A percentile compares a stretch with the other conserved stretches of the same genome.
Evolutionary conservation across 1,284 basidiomycete species (phyloP).

Genomic region (Trametes pubescens): DNA sequence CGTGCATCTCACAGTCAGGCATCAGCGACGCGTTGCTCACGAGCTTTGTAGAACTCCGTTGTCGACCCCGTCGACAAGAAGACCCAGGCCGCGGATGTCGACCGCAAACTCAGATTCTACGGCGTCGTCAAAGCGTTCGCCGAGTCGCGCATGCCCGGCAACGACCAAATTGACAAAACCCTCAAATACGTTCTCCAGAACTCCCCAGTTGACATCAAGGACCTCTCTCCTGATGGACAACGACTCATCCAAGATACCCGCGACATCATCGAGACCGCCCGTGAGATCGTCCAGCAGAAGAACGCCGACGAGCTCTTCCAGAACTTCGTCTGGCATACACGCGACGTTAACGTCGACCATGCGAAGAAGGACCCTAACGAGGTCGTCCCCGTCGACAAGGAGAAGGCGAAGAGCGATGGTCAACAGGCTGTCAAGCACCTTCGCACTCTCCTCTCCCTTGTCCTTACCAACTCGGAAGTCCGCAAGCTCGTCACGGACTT

Average conservation of each 20-base stretch:
- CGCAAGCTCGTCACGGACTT: conserved; percentile 90
- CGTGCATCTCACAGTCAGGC: not conserved
- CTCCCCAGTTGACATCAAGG: conserved; percentile 70
- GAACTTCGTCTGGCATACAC: conserved; percentile 83
- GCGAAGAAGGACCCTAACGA: conserved; percentile 55
- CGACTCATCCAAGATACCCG: conserved; percentile 79
- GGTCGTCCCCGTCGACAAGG: conserved; percentile 58
- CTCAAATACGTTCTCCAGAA: conserved; percentile 73
- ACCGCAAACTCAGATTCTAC: conserved; percentile 77
- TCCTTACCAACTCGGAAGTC: conserved; percentile 92
- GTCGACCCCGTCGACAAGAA: conserved; percentile 63
- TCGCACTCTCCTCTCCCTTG: conserved; percentile 83
- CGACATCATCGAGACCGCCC: conserved; percentile 76
- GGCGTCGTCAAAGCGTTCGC: conserved; percentile 84
- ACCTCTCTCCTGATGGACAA: conserved; percentile 81
- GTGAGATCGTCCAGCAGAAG: conserved; percentile 79
- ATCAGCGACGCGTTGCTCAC: not conserved
- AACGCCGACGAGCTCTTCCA: conserved; percentile 92
- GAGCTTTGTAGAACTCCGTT: conserved; percentile 53
- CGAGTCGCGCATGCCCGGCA: conserved; percentile 81
- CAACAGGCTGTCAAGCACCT: conserved; percentile 80
- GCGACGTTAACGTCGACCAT: conserved; percentile 57
- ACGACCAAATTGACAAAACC: conserved; percentile 79
- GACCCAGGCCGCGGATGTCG: conserved; percentile 65
- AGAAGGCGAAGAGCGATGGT: conserved; percentile 66